Evolutionary conservation across 805 yeast species (phyloP), one percentile per base, ranked within the genome.

Genomic region (Candida takata): DNA sequence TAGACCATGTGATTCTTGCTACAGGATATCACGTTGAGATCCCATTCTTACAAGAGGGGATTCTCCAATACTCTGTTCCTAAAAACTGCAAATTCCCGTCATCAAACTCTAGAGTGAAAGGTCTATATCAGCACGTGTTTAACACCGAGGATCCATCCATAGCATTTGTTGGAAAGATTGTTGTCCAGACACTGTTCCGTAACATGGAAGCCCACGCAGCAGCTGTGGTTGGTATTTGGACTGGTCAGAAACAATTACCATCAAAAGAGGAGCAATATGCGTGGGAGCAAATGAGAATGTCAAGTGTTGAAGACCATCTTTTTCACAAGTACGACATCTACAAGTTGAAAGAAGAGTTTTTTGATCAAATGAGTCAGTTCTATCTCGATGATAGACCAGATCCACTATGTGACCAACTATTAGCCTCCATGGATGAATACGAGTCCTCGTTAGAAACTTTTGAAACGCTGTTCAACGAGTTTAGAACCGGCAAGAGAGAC

Each of bases 151-250:
- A 72, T 44, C 72, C 76, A 6, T 62, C 70, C 14, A 48, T 72
- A 24, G 62, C 62, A 3, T 63, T 70, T 36, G 55, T 67, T 12
- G 77, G 75, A 0, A 50, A 54, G 27, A 27, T 55, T 21, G 16
- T 67, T 3, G 62, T 73, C 2, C 65, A 69, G 3, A 47, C 70
- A 18, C 62, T 66, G 42, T 72, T 71, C 57, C 68, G 69, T 34
- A 61, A 69, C 12, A 68, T 72, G 43, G 80, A 74, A 45, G 58
- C 69, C 2, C 55, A 62, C 31, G 72, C 76, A 2, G 69, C 74
- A n/a, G 76, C 77, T 0, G 57, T 74, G 33, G 73, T 75, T 12
- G 79, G 79, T n/a, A 68, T 71, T 4, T 74, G 77, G 74, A 59
- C 74, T 3, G 63, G 64, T 12, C 56, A 57, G 20, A 55, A 50